These are phyloP conservation scores for Malus domestica DNA, from an alignment of 306 rosid species.

Conservation along the genomic window ASM211411v1 NC_041790.1:599501-600000, in stretches of 20 bases:
- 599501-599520: constrained; percentile 15
- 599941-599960: too few relatives aligned
- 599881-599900: constrained; percentile 32
- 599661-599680: constrained; percentile 38
- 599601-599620: constrained; percentile 26
- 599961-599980: too few relatives aligned
- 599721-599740: constrained; percentile 34
- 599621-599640: constrained; percentile 14
- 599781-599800: not conserved
- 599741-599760: constrained; percentile 28
- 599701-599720: constrained; percentile 27
- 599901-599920: constrained; percentile 1
- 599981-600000: not conserved
- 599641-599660: constrained; percentile 32
- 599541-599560: constrained; percentile 32
- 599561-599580: constrained; percentile 14
- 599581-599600: constrained; percentile 18
- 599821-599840: not conserved
- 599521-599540: constrained; percentile 28
- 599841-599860: not conserved
- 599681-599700: constrained; percentile 25
- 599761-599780: constrained; percentile 24
- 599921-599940: too few relatives aligned
- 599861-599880: constrained; percentile 5
- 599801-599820: not conserved